A percentile compares a stretch with the other conserved stretches of the same genome.
phyloP scores from a whole-genome alignment of 805 yeast species.

The Jamesozyma lodderae region DNA sequence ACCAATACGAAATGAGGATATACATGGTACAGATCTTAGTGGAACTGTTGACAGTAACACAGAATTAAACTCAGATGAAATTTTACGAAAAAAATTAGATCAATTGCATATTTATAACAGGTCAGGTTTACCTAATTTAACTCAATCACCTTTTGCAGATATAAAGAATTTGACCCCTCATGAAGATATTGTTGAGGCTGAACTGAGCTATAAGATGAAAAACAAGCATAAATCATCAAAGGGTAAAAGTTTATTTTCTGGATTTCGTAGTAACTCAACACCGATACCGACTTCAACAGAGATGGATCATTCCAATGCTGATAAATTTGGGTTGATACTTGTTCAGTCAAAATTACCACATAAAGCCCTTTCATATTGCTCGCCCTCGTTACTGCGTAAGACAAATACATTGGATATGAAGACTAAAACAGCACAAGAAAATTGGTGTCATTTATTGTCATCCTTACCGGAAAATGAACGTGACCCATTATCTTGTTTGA shows the following conservation, averaged over 20 bases:
- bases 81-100: conserved; percentile 19
- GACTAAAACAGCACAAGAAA: conserved; percentile 26
- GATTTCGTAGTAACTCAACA: conserved; percentile 2
- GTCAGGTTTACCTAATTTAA: not conserved
- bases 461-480: conserved; percentile 22
- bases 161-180: conserved; percentile 1
- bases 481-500: conserved; percentile 17
- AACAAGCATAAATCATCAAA: conserved; percentile 1
- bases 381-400: conserved; percentile 29
- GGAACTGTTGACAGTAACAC: conserved; percentile 19
- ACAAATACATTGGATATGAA: conserved; percentile 25
- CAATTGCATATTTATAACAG: conserved; percentile 18
- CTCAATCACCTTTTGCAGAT: conserved; percentile 3
- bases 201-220: conserved; percentile 13
- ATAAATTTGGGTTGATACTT: conserved; percentile 23
- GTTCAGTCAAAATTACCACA: conserved; percentile 24
- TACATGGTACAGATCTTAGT: conserved; percentile 23
- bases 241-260: conserved; percentile 5
- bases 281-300: conserved; percentile 1
- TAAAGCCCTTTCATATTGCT: conserved; percentile 28
- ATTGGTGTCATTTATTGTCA: conserved; percentile 21
- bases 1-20: conserved; percentile 12
- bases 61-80: conserved; percentile 18
- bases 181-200: conserved; percentile 10
- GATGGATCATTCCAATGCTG: conserved; percentile 1